Evolutionary conservation across 176 grass and related monocot species (phyloP).

Genomic region (Tillandsia leiboldiana): DNA sequence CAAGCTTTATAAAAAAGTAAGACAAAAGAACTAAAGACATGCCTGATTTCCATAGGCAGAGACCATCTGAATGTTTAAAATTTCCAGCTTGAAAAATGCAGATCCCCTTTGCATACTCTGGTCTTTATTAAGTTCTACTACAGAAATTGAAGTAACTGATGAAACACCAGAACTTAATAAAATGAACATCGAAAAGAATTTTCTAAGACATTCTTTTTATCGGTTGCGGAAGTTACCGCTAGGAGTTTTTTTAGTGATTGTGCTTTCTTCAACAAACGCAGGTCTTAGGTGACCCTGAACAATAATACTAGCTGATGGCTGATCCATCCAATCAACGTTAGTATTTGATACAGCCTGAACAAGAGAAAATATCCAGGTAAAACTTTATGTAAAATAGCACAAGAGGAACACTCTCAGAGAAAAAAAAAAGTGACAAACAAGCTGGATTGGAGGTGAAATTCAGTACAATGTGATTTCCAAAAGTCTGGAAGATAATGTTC

Average conservation of each 20-base stretch:
- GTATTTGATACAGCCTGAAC: slow-evolving; percentile 35
- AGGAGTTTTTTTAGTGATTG: slow-evolving; percentile 43
- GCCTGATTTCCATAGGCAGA: slow-evolving; percentile 83
- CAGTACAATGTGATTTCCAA: too few species aligned
- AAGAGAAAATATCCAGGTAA: not conserved
- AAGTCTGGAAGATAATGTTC: not conserved
- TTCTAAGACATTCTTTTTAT: not conserved
- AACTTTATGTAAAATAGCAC: not conserved
- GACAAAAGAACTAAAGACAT: slow-evolving; percentile 12
- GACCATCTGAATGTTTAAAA: slow-evolving; percentile 71
- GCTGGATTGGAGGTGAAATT: too few species aligned
- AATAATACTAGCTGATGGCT: slow-evolving; percentile 68
- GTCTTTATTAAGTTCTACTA: slow-evolving; percentile 32
- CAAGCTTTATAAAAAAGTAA: not conserved
- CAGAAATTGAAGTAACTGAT: slow-evolving; percentile 16
- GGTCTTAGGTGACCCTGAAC: slow-evolving; percentile 74
- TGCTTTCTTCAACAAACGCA: slow-evolving; percentile 68
- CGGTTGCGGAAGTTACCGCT: slow-evolving; percentile 21
- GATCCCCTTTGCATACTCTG: slow-evolving; percentile 33
- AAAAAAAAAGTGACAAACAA: not conserved
- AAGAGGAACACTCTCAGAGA: not conserved
- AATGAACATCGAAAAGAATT: not conserved
- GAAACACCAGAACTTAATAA: slow-evolving; percentile 2
- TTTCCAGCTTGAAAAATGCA: slow-evolving; percentile 77
- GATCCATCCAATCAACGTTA: slow-evolving; percentile 78